Percentiles rank a stretch among this genome's conserved stretches.
Evolutionary conservation across 257 asterid species (phyloP).

Genomic region (Cinchona pubescens): DNA sequence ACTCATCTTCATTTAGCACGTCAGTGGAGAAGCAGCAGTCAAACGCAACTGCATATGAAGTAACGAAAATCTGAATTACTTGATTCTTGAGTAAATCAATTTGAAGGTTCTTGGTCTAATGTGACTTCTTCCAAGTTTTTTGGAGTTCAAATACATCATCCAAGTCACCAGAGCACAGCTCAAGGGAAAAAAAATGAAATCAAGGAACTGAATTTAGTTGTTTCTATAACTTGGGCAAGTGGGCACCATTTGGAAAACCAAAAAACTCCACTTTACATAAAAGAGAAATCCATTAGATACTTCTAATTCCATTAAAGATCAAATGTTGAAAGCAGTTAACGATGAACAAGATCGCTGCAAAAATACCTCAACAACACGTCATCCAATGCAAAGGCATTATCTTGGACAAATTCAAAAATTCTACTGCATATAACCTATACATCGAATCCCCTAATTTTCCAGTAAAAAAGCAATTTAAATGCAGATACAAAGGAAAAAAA

Average conservation of each 20-base stretch:
- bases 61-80: background rate
- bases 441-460: background rate
- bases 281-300: background rate
- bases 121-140: background rate
- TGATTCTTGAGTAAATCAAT: background rate
- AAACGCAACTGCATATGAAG: constrained; percentile 66
- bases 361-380: background rate
- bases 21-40: constrained; percentile 98
- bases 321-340: background rate
- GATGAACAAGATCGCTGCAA: background rate
- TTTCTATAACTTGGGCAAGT: background rate
- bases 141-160: background rate
- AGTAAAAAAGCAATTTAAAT: background rate
- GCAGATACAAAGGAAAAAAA: background rate
- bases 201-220: background rate
- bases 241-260: background rate
- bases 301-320: background rate
- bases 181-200: background rate
- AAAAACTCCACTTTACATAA: background rate
- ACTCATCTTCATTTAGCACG: constrained; percentile 88
- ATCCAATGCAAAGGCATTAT: background rate
- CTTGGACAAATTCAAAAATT: background rate
- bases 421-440: background rate
- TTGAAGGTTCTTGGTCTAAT: background rate
- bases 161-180: background rate